Conservation (phyloP, 176 grass and related monocot genomes). For the Hordeum vulgare region DNA sequence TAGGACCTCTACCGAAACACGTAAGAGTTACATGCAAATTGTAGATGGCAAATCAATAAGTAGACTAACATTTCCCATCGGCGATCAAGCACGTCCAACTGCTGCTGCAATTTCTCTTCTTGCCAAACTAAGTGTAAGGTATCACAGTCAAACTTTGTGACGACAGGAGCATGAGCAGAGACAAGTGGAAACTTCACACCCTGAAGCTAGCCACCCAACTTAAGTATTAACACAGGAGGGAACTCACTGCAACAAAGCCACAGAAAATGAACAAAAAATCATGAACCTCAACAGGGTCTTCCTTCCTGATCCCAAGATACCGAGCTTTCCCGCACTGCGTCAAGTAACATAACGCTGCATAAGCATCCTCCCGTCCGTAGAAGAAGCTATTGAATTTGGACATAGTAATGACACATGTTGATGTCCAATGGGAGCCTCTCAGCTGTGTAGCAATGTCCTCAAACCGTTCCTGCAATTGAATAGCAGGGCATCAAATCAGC, state of each 20-base stretch:
- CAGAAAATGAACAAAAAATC: background rate
- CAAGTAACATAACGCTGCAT: slow-evolving; percentile 32
- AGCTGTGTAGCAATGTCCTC: slow-evolving; percentile 29
- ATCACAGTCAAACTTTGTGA: slow-evolving; percentile 62
- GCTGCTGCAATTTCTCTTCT: slow-evolving; percentile 75
- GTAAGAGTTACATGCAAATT: background rate
- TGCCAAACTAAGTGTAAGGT: slow-evolving; percentile 65
- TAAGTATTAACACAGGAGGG: background rate
- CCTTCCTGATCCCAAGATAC: slow-evolving; percentile 49
- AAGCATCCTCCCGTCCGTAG: slow-evolving; percentile 25
- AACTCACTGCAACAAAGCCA: background rate
- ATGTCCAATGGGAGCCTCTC: slow-evolving; percentile 51
- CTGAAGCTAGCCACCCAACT: slow-evolving; percentile 39
- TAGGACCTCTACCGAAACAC: background rate
- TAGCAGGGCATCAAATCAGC: background rate
- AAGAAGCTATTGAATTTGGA: slow-evolving; percentile 51
- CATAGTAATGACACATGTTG: slow-evolving; percentile 50
- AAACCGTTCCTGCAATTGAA: slow-evolving; percentile 39
- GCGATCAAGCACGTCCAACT: slow-evolving; percentile 65
- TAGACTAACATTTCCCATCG: slow-evolving; percentile 71
- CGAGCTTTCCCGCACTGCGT: slow-evolving; percentile 35
- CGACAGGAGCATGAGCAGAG: slow-evolving; percentile 33
- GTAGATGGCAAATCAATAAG: slow-evolving; percentile 5
- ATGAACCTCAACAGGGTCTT: slow-evolving; percentile 43
- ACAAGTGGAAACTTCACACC: slow-evolving; percentile 72